phyloP scores from a whole-genome alignment of 306 rosid genomes.

The Aeschynomene evenia region DNA sequence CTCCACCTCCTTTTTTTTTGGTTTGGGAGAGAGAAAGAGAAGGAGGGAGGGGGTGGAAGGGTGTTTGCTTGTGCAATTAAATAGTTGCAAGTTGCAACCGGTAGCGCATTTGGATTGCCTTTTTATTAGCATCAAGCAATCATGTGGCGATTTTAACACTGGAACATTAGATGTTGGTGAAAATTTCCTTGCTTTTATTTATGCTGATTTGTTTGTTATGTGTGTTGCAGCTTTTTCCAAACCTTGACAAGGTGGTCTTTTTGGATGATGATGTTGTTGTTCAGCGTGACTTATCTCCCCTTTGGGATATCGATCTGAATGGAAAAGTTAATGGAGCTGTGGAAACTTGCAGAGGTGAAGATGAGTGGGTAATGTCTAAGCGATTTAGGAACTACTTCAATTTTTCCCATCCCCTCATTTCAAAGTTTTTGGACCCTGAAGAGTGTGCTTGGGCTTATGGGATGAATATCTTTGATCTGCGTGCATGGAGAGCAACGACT shows the following conservation, averaged over 20 bases:
- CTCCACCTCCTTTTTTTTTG: background rate
- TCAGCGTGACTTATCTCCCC: slow-evolving; percentile 83
- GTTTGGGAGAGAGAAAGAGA: too few species aligned
- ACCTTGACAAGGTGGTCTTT: slow-evolving; percentile 91
- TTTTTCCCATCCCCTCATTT: slow-evolving; percentile 84
- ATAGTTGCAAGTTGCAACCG: background rate
- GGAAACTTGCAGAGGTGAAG: slow-evolving; percentile 96
- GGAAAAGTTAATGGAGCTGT: slow-evolving; percentile 98
- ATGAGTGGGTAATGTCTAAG: slow-evolving; percentile 97
- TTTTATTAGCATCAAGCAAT: background rate
- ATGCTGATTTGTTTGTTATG: slow-evolving; percentile 33
- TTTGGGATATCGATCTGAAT: slow-evolving; percentile 86
- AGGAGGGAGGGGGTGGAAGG: too few species aligned
- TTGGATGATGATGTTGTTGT: slow-evolving; percentile 93
- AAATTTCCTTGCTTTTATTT: background rate
- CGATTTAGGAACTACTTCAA: slow-evolving; percentile 89
- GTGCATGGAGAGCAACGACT: slow-evolving; percentile 73
- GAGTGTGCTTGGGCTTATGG: slow-evolving; percentile 99
- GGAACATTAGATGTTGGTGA: background rate
- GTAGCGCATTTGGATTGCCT: background rate
- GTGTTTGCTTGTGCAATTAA: background rate
- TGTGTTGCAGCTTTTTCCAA: slow-evolving; percentile 80
- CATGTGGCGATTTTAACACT: background rate
- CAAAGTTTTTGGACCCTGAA: slow-evolving; percentile 72
- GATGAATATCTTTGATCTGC: slow-evolving; percentile 93